Evolutionary conservation across 768 basidiomycete genomes (phyloP).

Genomic region (Leucocoprinus leucothites): DNA sequence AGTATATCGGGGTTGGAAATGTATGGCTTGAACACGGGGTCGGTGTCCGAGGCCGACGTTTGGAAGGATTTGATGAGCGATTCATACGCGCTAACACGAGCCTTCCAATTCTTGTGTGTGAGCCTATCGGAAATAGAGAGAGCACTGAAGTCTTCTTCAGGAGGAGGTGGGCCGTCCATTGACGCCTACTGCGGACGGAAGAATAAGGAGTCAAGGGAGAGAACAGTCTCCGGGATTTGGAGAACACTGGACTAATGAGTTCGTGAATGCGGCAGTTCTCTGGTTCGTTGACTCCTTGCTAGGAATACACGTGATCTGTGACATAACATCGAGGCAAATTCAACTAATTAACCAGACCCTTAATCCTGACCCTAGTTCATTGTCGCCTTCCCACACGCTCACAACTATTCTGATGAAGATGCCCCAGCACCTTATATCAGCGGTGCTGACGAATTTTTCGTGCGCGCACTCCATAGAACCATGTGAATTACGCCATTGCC

Average conservation of each 20-base stretch:
- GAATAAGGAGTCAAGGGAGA: slow-evolving; percentile 13
- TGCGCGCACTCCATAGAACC: too few relatives aligned
- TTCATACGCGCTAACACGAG: slow-evolving; percentile 91
- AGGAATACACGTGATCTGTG: slow-evolving; percentile 14
- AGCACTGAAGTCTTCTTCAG: slow-evolving; percentile 88
- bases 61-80: slow-evolving; percentile 83
- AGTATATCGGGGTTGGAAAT: slow-evolving; percentile 71
- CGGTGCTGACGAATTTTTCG: too few relatives aligned
- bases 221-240: slow-evolving; percentile 1
- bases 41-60: slow-evolving; percentile 86
- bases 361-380: too few relatives aligned
- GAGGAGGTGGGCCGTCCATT: slow-evolving; percentile 91
- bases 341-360: background rate
- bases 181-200: slow-evolving; percentile 16
- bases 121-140: slow-evolving; percentile 80
- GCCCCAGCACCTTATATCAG: too few relatives aligned
- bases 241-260: background rate
- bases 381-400: too few relatives aligned
- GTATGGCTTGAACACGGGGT: slow-evolving; percentile 93
- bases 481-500: background rate
- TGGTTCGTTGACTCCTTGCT: slow-evolving; percentile 6
- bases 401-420: too few relatives aligned
- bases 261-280: background rate
- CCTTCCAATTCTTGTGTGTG: slow-evolving; percentile 98
- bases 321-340: slow-evolving; percentile 2